phyloP scores from a whole-genome alignment of 805 yeast species.

The Nakazawaea sp. region DNA sequence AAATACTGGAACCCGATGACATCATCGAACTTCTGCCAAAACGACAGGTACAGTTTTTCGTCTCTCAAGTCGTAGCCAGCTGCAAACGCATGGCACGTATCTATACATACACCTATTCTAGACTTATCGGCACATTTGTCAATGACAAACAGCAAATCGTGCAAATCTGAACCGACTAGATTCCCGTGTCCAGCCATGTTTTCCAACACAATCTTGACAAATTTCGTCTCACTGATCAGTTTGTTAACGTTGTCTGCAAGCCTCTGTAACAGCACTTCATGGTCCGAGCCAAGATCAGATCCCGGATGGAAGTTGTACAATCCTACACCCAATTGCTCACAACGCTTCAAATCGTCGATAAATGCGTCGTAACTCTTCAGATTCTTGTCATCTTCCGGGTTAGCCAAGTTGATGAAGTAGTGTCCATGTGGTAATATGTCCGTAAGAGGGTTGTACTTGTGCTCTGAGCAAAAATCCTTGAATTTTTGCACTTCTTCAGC shows the following conservation, averaged over 20 bases:
- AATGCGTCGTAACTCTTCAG: slow-evolving; percentile 70
- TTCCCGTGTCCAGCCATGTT: slow-evolving; percentile 98
- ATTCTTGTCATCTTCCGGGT: slow-evolving; percentile 78
- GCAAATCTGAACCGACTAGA: slow-evolving; percentile 73
- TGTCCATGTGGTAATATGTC: slow-evolving; percentile 94
- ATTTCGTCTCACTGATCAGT: slow-evolving; percentile 66
- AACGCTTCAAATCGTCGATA: slow-evolving; percentile 78
- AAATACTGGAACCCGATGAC: slow-evolving; percentile 71
- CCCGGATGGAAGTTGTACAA: slow-evolving; percentile 93
- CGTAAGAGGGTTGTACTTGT: slow-evolving; percentile 63
- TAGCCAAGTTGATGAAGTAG: slow-evolving; percentile 86
- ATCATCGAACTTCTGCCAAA: slow-evolving; percentile 74
- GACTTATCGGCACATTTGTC: slow-evolving; percentile 70
- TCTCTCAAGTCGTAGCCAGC: slow-evolving; percentile 89
- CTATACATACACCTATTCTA: slow-evolving; percentile 93
- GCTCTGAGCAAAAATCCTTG: slow-evolving; percentile 50
- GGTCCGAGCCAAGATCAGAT: slow-evolving; percentile 68
- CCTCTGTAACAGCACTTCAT: slow-evolving; percentile 52
- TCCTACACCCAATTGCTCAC: slow-evolving; percentile 82
- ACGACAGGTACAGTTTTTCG: slow-evolving; percentile 46
- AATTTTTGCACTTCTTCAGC: slow-evolving; percentile 64
- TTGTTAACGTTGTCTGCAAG: slow-evolving; percentile 75
- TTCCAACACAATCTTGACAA: slow-evolving; percentile 85
- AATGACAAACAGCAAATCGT: slow-evolving; percentile 72
- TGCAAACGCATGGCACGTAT: slow-evolving; percentile 94